phyloP scores from a whole-genome alignment of 352 stramenopile genomes.

The Phytophthora capsici region DNA sequence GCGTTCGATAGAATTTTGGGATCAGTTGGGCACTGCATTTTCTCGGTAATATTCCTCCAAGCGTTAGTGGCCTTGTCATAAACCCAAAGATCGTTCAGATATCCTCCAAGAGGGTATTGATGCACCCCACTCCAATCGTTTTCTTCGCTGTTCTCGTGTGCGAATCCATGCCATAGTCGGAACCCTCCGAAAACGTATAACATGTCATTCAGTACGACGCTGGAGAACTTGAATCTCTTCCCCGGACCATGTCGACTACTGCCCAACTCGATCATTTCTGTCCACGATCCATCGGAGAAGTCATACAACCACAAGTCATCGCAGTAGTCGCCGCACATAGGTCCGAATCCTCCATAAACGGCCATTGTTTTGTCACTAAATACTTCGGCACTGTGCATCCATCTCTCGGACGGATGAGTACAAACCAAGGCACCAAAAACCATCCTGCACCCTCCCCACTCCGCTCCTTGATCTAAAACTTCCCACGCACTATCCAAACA shows the following conservation, averaged over 20 bases:
- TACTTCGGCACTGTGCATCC: slow-evolving; percentile 88
- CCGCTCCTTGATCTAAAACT: slow-evolving; percentile 82
- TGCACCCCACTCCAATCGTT: slow-evolving; percentile 83
- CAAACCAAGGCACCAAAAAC: slow-evolving; percentile 87
- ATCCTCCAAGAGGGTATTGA: slow-evolving; percentile 90
- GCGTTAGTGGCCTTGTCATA: slow-evolving; percentile 67
- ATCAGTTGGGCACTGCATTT: slow-evolving; percentile 57
- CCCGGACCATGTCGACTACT: slow-evolving; percentile 66
- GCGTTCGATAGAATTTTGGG: slow-evolving; percentile 49
- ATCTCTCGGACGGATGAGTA: slow-evolving; percentile 89
- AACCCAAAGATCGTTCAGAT: slow-evolving; percentile 95
- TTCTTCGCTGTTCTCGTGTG: slow-evolving; percentile 88
- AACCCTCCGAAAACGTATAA: slow-evolving; percentile 93
- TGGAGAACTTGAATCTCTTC: slow-evolving; percentile 94
- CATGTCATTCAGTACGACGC: slow-evolving; percentile 62
- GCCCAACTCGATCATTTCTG: slow-evolving; percentile 82
- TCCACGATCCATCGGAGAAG: slow-evolving; percentile 91
- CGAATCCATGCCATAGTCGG: slow-evolving; percentile 96
- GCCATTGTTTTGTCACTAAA: slow-evolving; percentile 92
- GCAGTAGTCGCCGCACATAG: slow-evolving; percentile 96
- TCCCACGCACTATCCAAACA: slow-evolving; percentile 88
- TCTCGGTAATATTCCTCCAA: slow-evolving; percentile 81
- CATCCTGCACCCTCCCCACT: slow-evolving; percentile 93
- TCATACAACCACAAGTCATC: slow-evolving; percentile 97
- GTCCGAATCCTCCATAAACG: slow-evolving; percentile 94